Base-by-base conservation (phyloP, 345 rosid species). In the Reutealis trisperma region DNA sequence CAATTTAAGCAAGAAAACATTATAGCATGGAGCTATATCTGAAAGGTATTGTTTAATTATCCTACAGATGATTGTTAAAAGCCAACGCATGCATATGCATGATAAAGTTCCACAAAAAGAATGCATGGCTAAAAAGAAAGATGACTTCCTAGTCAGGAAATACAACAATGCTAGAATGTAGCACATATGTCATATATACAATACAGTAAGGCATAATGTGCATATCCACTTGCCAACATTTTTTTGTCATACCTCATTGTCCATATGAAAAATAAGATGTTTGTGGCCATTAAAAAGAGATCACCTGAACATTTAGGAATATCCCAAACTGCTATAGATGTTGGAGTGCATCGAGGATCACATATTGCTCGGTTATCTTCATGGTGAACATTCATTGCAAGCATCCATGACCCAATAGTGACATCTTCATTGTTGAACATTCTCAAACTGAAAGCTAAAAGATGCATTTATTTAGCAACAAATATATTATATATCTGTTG, bases 391-490 rank as follows among this genome's bases (percentile, higher is more conserved):
- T 93, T 88, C 97, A 93, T 93, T 9, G 91, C 89, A 22, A 93
- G 92, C 98, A 91, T 93, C 98, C 98, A 91, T 37, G 97, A 90
- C 16, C 98, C 98, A 8, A 91, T 90, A n/a, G 88, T 89, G 78
- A 91, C 98, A 85, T 93, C 97, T 87, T 93, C 94, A 77, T 93
- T 91, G 87, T 86, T 90, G 74, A 91, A 93, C 94, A 93, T 91
- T 82, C 97, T 89, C 77, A 93, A 79, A 76, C 97, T 93, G 86
- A 71, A 84, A 87, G 52, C 72, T 21, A 19, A 73, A 71, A 78
- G 1, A 32, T 16, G 30, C 15, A 52, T 25, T 37, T 12, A 77
- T 44, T 63, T 58, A 79, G 77, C 52, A 63, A 73, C 11, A 47
- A 47, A 10, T 8, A 47, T 47, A 27, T 61, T 0, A 71, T 64